Evolutionary conservation across 2,329 filamentous ascomycete genomes (phyloP), one percentile per base, ranked within the genome.

Genomic region (Leptographium wingfieldii): DNA sequence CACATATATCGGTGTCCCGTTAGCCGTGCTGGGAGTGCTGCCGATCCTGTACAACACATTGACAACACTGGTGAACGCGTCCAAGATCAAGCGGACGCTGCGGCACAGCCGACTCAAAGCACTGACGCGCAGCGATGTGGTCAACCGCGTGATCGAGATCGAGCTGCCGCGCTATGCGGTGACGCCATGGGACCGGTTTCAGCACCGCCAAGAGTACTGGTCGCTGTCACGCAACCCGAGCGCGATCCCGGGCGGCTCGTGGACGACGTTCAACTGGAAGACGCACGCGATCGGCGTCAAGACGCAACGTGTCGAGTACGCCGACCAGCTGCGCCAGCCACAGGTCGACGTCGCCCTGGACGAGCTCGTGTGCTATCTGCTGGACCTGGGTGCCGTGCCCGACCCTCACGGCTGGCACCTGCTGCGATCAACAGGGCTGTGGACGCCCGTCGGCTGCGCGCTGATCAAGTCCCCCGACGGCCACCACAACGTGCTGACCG

Each of bases 1-100:
- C 63, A 71, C 69, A 19, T 72, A 71, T 62, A 69, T 72, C 57
- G 70, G 70, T 59, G 68, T 72, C 27, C 70, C 70, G 6, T 65
- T 72, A 6, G 70, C 69, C 10, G 69, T 72, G 25, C 66, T 72
- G 12, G 70, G 70, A 3, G 78, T 86, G 27, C 73, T 86, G 6
- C 84, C 84, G 0, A 86, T 86, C 57, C 73, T 87, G 52, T 87
- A 86, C 72, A 87, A 85, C 66, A 85, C 80, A 25, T 72, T 82
- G 58, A 76, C 78, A 31, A 84, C 82, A 3, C 76, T 86, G 31
- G 72, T 81, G 16, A 83, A 81, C 2, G 73, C 84, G 2, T 81
- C 81, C 48, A 79, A 79, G 55, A 83, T 87, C 69, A 79, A 78
- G 67, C 78, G 78, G 60, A 79, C 80, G 70, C 76, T 87, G 4